Conservation (phyloP, 345 rosid genomes). For the Chamaenerion angustifolium region DNA sequence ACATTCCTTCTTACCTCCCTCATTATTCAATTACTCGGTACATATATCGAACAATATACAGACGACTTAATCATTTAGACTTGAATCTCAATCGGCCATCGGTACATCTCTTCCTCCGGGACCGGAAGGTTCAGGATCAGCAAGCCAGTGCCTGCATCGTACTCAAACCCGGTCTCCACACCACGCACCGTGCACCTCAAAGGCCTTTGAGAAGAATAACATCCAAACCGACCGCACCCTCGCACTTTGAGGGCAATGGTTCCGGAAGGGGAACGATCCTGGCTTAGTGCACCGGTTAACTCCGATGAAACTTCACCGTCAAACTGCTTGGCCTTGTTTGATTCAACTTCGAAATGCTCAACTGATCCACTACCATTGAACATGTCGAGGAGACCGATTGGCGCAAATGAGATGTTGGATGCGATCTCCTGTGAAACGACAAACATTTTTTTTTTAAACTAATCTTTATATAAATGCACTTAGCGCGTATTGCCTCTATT, state of each 20-base stretch:
- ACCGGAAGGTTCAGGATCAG: conserved; percentile 3
- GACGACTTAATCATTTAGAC: too few relatives aligned
- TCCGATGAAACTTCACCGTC: too few relatives aligned
- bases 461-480: too few relatives aligned
- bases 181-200: background rate
- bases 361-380: conserved; percentile 15
- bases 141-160: conserved; percentile 1
- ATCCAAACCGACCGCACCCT: conserved; percentile 10
- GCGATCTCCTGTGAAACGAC: conserved; percentile 3
- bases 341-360: background rate
- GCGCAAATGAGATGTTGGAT: conserved; percentile 6
- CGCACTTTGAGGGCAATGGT: background rate
- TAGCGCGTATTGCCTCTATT: too few relatives aligned
- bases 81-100: too few relatives aligned
- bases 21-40: too few relatives aligned
- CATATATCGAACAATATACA: too few relatives aligned
- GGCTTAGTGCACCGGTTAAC: background rate
- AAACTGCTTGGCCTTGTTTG: too few relatives aligned
- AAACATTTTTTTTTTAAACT: background rate
- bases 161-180: background rate
- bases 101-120: too few relatives aligned
- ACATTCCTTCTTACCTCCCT: background rate
- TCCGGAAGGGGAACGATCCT: too few relatives aligned
- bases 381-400: conserved; percentile 14
- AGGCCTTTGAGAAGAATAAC: conserved; percentile 1